A percentile compares a stretch with the other conserved stretches of the same genome.
Evolutionary conservation across 768 basidiomycete genomes (phyloP).

Genomic region (Hydnum rufescens): DNA sequence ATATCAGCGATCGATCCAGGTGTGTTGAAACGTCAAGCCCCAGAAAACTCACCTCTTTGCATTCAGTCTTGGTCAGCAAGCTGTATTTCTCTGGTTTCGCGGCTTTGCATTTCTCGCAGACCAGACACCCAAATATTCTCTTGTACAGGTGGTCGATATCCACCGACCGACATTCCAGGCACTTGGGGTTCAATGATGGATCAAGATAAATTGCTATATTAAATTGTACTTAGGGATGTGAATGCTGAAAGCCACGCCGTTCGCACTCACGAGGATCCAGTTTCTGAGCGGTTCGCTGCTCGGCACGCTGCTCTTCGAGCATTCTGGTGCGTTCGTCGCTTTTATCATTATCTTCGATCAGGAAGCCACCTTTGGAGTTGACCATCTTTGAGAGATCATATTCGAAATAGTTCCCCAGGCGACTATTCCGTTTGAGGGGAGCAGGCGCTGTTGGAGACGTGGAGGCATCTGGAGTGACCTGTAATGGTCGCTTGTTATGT

Average conservation of each 20-base stretch:
- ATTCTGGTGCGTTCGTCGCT: slow-evolving; percentile 69
- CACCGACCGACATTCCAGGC: slow-evolving; percentile 66
- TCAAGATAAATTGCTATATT: slow-evolving; percentile 70
- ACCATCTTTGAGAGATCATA: slow-evolving; percentile 95
- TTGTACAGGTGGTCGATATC: slow-evolving; percentile 72
- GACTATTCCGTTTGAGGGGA: slow-evolving; percentile 45
- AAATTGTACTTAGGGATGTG: slow-evolving; percentile 1
- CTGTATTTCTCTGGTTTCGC: slow-evolving; percentile 83
- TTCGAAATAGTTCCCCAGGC: slow-evolving; percentile 84
- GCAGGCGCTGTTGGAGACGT: slow-evolving; percentile 34
- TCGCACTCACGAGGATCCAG: slow-evolving; percentile 47
- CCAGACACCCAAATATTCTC: slow-evolving; percentile 64
- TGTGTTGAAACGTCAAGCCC: background rate
- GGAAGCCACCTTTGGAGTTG: slow-evolving; percentile 89
- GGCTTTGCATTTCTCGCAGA: slow-evolving; percentile 84
- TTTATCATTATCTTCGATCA: slow-evolving; percentile 76
- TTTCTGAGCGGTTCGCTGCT: slow-evolving; percentile 32
- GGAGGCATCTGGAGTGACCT: slow-evolving; percentile 34
- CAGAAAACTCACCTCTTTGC: slow-evolving; percentile 51
- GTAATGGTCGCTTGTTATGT: slow-evolving; percentile 60
- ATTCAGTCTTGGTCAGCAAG: slow-evolving; percentile 93
- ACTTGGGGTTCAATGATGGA: slow-evolving; percentile 55
- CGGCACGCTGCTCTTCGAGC: slow-evolving; percentile 55
- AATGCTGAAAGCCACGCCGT: background rate
- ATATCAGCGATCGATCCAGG: background rate